Conservation (phyloP, 2,329 filamentous ascomycete genomes). For the Cercospora sojina region DNA sequence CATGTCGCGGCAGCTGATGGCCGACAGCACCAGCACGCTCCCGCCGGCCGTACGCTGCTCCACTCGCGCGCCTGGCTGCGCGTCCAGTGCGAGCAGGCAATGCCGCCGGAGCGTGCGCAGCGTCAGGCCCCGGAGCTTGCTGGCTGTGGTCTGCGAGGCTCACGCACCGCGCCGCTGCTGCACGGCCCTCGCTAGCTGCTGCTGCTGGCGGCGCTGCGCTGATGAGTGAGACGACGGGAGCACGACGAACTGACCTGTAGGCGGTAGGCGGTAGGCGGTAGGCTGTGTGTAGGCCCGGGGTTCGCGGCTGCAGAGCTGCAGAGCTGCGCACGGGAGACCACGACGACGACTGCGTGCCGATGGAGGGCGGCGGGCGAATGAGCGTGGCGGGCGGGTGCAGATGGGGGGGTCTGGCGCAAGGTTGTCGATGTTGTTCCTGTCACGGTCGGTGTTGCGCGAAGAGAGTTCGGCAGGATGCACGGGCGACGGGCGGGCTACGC, state of each 20-base stretch:
- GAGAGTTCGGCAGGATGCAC: background rate
- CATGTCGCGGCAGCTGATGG: conserved; percentile 1
- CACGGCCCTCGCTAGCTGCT: conserved; percentile 4
- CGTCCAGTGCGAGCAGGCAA: background rate
- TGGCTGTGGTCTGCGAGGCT: background rate
- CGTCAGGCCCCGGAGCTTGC: background rate
- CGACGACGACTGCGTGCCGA: background rate
- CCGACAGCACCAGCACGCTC: conserved; percentile 3
- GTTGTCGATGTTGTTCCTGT: conserved; percentile 1
- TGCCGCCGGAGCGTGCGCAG: background rate
- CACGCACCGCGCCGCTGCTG: background rate
- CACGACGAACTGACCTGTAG: background rate
- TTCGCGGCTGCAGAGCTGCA: background rate
- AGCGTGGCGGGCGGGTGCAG: background rate
- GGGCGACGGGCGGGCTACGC: too few species aligned
- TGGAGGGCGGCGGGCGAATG: background rate
- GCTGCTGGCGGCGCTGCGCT: background rate
- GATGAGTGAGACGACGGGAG: conserved; percentile 1
- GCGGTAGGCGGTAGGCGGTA: background rate
- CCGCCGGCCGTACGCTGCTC: background rate
- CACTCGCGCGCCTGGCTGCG: conserved; percentile 3
- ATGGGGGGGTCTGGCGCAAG: background rate
- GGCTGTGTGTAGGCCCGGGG: background rate
- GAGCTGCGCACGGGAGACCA: background rate
- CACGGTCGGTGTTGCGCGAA: background rate